These are phyloP conservation scores for Secale cereale DNA, from an alignment of 176 grass and related monocot species.

Conservation along the genomic window DNA sequence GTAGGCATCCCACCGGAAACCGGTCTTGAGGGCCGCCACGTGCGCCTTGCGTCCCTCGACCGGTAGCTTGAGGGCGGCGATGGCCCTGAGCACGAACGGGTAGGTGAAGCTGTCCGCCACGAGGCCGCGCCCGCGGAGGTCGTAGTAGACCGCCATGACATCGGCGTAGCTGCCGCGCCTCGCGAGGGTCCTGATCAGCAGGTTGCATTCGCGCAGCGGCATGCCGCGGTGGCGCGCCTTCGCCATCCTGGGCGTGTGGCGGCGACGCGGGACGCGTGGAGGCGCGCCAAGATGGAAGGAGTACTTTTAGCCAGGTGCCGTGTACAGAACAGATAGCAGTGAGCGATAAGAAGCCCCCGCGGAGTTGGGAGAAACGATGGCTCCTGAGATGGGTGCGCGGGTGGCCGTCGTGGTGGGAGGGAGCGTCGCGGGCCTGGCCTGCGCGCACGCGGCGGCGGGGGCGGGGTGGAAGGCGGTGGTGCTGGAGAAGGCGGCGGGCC, in stretches of 20 bases:
- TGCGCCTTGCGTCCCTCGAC: constrained; percentile 48
- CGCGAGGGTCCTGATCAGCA: constrained; percentile 51
- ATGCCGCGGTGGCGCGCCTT: constrained; percentile 26
- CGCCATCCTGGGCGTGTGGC: constrained; percentile 26
- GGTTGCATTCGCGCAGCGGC: constrained; percentile 49
- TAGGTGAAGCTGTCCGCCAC: constrained; percentile 70
- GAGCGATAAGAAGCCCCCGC: neutral
- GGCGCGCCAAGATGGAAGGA: constrained; percentile 15
- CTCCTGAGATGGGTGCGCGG: constrained; percentile 30
- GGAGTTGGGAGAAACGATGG: neutral
- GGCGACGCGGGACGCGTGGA: constrained; percentile 18
- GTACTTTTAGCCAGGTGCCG: neutral
- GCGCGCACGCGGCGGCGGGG: constrained; percentile 63
- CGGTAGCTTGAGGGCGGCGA: constrained; percentile 41
- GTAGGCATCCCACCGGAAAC: constrained; percentile 48
- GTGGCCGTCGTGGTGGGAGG: constrained; percentile 76
- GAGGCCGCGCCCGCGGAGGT: constrained; percentile 43
- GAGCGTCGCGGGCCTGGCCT: constrained; percentile 72
- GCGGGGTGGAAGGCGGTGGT: constrained; percentile 62
- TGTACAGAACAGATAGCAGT: neutral
- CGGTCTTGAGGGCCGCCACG: constrained; percentile 36
- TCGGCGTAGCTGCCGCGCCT: constrained; percentile 29
- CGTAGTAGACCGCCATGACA: constrained; percentile 47
- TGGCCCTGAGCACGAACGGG: constrained; percentile 55
- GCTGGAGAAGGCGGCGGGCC: constrained; percentile 66